Evolutionary conservation across 768 basidiomycete species (phyloP), one percentile per base, ranked within the genome.

Genomic region (Lentinula edodes): DNA sequence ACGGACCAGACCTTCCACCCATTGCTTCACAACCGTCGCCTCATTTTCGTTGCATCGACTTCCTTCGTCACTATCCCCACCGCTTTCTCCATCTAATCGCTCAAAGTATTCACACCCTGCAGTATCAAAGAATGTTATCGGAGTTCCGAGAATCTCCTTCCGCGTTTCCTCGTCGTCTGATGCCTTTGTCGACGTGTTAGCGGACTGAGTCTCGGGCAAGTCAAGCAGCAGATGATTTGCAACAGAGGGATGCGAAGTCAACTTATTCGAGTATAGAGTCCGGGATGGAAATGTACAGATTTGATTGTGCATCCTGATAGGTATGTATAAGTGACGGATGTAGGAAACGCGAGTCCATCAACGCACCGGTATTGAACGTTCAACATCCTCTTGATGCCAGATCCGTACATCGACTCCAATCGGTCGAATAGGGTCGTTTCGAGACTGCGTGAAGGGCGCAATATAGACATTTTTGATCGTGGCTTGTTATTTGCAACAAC

Each of bases 41-140:
- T 99, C 97, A 68, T 99, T 98, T 91, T 28, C 28, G 28, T 28
- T 28, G 3, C 28, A 28, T 28, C 28, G 28, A 28, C 28, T 28
- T 28, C 28, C 28, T 28, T 28, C 28, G 28, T 28, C 28, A 3
- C 28, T 4, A 28, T 28, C 28, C 28, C 80, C 78, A 67, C 93
- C 91, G 15, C 80, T 78, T 60, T 88, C 88, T 0, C 82, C 88
- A 36, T 92, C 90, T 0, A 85, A 70, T 15, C 92, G 78, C 70
- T 98, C 97, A 67, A 88, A 97, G 68, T 92, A 96, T 70, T 97
- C 94, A 66, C 92, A 95, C 0, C 95, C 94, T 3, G 91, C 85
- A 0, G 95, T 99, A 70, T 99, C 97, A 66, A 92, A 93, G 71
- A 98, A 99, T 2, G 95, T 85, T 2, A 98, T 83, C 0, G 93